Base-by-base conservation (phyloP, 352 stramenopile genomes). In the Phytophthora chlamydospora region DNA sequence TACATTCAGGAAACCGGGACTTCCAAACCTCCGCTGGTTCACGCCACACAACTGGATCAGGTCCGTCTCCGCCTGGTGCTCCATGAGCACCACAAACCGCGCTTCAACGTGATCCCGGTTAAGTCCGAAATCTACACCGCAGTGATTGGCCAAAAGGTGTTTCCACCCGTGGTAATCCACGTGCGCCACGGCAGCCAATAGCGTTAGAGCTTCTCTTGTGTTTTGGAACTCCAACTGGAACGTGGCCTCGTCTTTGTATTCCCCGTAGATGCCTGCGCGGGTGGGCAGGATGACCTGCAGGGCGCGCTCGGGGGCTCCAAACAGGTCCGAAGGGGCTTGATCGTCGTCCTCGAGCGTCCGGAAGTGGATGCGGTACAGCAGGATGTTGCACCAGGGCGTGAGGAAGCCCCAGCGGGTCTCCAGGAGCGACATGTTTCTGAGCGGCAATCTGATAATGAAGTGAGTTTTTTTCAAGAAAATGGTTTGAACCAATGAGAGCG, bases 161-260 rank as follows among this genome's bases (percentile, higher is more conserved):
- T 62, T 57, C 51, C 44, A 68, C 10, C 29, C 59, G 14, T 47
- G 8, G 19, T 49, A 52, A 19, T 66, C 58, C 45, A 64, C 55
- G 10, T 49, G 36, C 1, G 36, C 55, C 9, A 58, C 57, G 29
- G 39, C 39, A 24, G 58, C 58, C 51, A 68, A 45, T 24, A 62
- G 51, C 10, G 49, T 35, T 2, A 62, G 53, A 14, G 51, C 51
- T 32, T 68, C 59, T 34, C 44, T 13, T 2, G 51, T 49, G 17
- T 62, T 68, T 29, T 68, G 42, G 31, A 68, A 68, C 29, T 68
- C 43, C 6, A 57, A 36, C 27, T 54, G 49, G 51, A 62, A 62
- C 9, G 35, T 47, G 6, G n/a, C 34, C 14, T 56, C 43, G 17
- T 53, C 51, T 3, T 52, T 47, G 21, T 24, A 49, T 8, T 62